Conservation (phyloP, 1,139 yeast genomes). For the Saccharomyces hybrid region DNA sequence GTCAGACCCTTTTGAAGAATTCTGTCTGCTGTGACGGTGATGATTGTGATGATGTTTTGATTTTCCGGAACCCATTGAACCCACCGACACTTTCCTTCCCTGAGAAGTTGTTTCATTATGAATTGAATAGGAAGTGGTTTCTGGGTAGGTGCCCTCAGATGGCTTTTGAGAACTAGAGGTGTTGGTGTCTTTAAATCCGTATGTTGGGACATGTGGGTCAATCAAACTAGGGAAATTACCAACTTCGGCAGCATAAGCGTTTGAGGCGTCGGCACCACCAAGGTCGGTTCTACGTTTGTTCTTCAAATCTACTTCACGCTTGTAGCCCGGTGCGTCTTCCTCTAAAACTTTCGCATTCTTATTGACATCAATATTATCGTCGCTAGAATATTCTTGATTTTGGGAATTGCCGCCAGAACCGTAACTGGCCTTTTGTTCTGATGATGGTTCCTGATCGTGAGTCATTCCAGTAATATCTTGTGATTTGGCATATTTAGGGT, state of each 20-base stretch:
- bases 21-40: background rate
- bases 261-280: constrained; percentile 5
- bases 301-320: background rate
- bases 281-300: constrained; percentile 2
- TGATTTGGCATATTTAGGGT: background rate
- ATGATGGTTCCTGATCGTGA: background rate
- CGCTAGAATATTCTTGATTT: background rate
- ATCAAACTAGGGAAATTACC: constrained; percentile 22
- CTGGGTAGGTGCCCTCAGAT: background rate
- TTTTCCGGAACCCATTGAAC: background rate
- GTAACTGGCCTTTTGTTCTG: background rate
- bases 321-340: background rate
- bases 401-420: background rate
- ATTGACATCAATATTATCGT: background rate
- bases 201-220: constrained; percentile 21
- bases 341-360: background rate
- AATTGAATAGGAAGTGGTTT: background rate
- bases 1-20: background rate
- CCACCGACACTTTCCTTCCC: background rate
- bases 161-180: background rate
- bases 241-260: constrained; percentile 8
- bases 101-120: background rate
- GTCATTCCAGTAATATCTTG: background rate
- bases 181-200: constrained; percentile 10
- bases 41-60: background rate